Evolutionary conservation across 2,329 filamentous ascomycete genomes (phyloP), one percentile per base, ranked within the genome.

Genomic region (Aspergillus aculeatus): DNA sequence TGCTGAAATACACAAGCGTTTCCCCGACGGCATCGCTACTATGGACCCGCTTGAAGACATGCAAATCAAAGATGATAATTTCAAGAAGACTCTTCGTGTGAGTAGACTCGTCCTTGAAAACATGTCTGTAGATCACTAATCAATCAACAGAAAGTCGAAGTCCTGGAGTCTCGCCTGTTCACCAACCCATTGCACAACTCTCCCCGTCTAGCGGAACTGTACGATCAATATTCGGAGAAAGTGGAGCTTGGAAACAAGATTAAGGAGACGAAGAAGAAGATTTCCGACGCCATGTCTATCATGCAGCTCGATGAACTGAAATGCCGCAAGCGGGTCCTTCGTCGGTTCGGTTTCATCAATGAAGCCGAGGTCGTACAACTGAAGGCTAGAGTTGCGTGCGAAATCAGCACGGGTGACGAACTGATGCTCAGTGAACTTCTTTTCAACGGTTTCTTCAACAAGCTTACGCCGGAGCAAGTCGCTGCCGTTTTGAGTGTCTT

Each of bases 391-490:
- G 96, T 98, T 3, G 95, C 95, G 2, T 99, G 95, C 77, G 94
- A 99, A 78, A 98, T 99, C 65, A 96, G 92, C 63, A 96, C 94
- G 0, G 95, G 94, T 38, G 95, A 99, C 71, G 96, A 99, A 75
- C 82, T 99, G 47, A 87, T 99, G 64, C 84, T 99, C 5, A 92
- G 91, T 12, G 95, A 99, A 76, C 83, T 99, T 29, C 84, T 99
- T 0, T 98, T 99, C 77, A 96, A 98, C 75, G 87, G 93, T 44
- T 98, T 97, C 83, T 99, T 99, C 84, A 99, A 98, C 73, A 93
- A 97, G 72, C 81, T 98, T 48, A 88, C 88, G 0, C 92, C 95
- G 0, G 94, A 98, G 75, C 85, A 94, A 66, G 91, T 89, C 68
- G 95, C 95, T 1, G 86, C 94, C 0, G 86, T 93, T 5, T 83